Conservation (phyloP, 2,329 filamentous ascomycete species). For the Kalmusia sp. region DNA sequence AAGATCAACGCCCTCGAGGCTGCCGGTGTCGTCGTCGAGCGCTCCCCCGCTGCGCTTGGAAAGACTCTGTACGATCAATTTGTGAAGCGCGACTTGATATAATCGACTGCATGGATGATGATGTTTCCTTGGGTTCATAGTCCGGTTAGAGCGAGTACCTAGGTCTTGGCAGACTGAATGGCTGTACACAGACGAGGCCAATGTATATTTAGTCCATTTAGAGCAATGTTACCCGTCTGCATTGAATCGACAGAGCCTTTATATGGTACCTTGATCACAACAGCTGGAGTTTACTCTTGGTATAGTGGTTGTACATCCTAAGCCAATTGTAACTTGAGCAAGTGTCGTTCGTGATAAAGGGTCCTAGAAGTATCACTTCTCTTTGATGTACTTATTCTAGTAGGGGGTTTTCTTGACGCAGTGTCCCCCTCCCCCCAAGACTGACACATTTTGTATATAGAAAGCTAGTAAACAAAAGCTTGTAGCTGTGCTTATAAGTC, state of each 20-base stretch:
- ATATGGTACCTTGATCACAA: constrained; percentile 6
- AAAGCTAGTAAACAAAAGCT: too few species aligned
- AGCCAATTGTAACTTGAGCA: too few species aligned
- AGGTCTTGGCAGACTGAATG: constrained; percentile 24
- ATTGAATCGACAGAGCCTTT: constrained; percentile 16
- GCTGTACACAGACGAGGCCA: constrained; percentile 26
- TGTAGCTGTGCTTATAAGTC: too few species aligned
- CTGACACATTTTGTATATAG: too few species aligned
- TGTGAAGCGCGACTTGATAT: constrained; percentile 94
- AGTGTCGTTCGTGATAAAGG: too few species aligned
- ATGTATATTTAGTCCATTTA: constrained; percentile 47
- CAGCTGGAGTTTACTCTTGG: too few species aligned
- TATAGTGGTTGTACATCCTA: too few species aligned
- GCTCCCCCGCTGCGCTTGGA: constrained; percentile 79
- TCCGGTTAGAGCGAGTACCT: constrained; percentile 28
- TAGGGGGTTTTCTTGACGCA: too few species aligned
- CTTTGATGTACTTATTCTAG: too few species aligned
- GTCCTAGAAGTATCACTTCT: too few species aligned
- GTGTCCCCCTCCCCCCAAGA: too few species aligned
- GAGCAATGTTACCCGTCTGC: constrained; percentile 34
- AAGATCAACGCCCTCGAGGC: constrained; percentile 95
- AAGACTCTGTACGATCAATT: constrained; percentile 96
- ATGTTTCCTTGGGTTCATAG: constrained; percentile 25
- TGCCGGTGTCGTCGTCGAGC: constrained; percentile 95
- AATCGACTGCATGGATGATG: constrained; percentile 45